These are phyloP conservation scores for Nitzschia sp. DNA, from an alignment of 108 stramenopile species.

Conservation along the genomic window DNA sequence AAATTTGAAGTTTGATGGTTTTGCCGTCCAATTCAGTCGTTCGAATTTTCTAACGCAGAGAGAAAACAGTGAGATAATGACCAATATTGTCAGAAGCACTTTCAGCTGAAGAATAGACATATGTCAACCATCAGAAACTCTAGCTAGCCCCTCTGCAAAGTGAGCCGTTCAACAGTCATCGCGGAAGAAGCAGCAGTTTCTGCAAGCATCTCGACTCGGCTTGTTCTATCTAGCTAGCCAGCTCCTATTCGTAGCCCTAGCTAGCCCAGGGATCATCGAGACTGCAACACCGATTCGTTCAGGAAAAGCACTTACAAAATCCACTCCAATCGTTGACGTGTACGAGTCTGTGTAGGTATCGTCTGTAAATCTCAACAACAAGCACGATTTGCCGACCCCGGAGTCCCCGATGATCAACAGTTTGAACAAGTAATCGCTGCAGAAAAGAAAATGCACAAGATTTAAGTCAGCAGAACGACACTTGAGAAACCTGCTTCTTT, in stretches of 20 bases:
- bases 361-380: slow-evolving; percentile 92
- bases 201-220: no score
- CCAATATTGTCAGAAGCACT: background rate
- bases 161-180: background rate
- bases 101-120: no score
- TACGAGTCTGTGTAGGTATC: slow-evolving; percentile 96
- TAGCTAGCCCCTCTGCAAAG: background rate
- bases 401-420: slow-evolving; percentile 94
- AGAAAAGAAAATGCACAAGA: background rate
- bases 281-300: background rate
- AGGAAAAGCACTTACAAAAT: slow-evolving; percentile 74
- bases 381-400: slow-evolving; percentile 93
- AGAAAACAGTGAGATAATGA: background rate
- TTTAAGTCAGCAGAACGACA: no score
- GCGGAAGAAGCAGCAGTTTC: no score
- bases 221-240: no score
- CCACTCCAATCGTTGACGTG: slow-evolving; percentile 95
- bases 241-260: no score
- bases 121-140: no score
- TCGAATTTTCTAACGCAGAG: slow-evolving; percentile 76
- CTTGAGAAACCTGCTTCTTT: no score
- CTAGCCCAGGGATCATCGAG: no score
- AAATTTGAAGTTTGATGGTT: slow-evolving; percentile 92
- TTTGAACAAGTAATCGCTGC: slow-evolving; percentile 93
- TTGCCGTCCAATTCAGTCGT: slow-evolving; percentile 93